Evolutionary conservation across 176 grass and related monocot genomes (phyloP).

Genomic region (Eleusine coracana): DNA sequence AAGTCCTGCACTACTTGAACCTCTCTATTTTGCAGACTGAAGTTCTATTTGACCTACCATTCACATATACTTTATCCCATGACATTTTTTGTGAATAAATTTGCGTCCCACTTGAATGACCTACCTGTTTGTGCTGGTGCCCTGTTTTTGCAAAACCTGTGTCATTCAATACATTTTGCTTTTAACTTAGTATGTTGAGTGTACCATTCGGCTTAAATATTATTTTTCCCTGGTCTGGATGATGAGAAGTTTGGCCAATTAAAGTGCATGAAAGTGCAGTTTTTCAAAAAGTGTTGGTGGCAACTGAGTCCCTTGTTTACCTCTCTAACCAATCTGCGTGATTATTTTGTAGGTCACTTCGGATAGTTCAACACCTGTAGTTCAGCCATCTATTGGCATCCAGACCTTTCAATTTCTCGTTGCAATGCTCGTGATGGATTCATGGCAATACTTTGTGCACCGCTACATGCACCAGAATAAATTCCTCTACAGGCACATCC

Average conservation of each 20-base stretch:
- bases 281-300: neutral
- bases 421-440: constrained; percentile 88
- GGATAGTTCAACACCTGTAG: constrained; percentile 49
- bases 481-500: constrained; percentile 81
- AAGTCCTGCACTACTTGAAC: neutral
- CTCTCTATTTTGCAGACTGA: neutral
- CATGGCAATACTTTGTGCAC: constrained; percentile 94
- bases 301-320: neutral
- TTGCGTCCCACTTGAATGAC: neutral
- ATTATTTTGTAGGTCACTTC: constrained; percentile 71
- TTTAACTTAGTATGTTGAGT: neutral
- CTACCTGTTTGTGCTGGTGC: neutral
- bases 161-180: neutral
- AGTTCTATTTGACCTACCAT: neutral
- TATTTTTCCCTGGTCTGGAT: neutral
- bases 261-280: neutral
- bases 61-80: neutral
- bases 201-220: neutral
- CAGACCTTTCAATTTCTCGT: constrained; percentile 73
- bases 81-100: neutral
- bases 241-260: constrained; percentile 12
- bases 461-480: constrained; percentile 95
- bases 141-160: neutral
- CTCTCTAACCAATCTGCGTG: constrained; percentile 12
- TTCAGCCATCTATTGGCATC: constrained; percentile 62